phyloP scores from a whole-genome alignment of 805 yeast genomes.

The Nakazawaea sp. region DNA sequence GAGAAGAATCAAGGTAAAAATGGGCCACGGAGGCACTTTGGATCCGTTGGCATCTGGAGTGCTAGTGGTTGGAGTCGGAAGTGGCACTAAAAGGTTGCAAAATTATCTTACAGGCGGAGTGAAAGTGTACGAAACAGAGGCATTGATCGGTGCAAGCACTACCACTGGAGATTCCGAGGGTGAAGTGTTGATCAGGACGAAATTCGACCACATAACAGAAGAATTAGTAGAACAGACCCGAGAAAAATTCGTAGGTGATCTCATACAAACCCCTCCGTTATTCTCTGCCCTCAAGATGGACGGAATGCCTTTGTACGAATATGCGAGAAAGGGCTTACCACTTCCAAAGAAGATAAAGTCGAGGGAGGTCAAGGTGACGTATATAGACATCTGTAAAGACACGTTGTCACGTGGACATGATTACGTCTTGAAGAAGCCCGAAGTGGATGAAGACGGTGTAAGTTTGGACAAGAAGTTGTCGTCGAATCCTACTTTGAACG shows the following conservation, averaged over 20 bases:
- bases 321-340: conserved; percentile 83
- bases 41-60: conserved; percentile 97
- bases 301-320: conserved; percentile 90
- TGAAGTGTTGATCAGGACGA: conserved; percentile 55
- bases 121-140: conserved; percentile 78
- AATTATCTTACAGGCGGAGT: conserved; percentile 66
- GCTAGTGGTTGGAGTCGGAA: conserved; percentile 83
- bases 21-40: conserved; percentile 98
- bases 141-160: conserved; percentile 83
- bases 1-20: conserved; percentile 59
- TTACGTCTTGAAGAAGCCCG: conserved; percentile 38
- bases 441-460: conserved; percentile 40
- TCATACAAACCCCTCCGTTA: conserved; percentile 90
- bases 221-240: conserved; percentile 44
- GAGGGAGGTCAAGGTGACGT: conserved; percentile 58
- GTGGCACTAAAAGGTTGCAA: conserved; percentile 79
- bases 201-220: conserved; percentile 47
- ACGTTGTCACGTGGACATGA: conserved; percentile 49
- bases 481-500: conserved; percentile 50
- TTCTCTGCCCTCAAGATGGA: conserved; percentile 91
- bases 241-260: conserved; percentile 67
- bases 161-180: conserved; percentile 95
- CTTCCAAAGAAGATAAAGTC: conserved; percentile 79
- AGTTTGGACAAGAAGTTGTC: conserved; percentile 30
- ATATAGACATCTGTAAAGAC: conserved; percentile 46